Conservation (phyloP, 1,284 basidiomycete species). For the Kwoniella shivajii region DNA sequence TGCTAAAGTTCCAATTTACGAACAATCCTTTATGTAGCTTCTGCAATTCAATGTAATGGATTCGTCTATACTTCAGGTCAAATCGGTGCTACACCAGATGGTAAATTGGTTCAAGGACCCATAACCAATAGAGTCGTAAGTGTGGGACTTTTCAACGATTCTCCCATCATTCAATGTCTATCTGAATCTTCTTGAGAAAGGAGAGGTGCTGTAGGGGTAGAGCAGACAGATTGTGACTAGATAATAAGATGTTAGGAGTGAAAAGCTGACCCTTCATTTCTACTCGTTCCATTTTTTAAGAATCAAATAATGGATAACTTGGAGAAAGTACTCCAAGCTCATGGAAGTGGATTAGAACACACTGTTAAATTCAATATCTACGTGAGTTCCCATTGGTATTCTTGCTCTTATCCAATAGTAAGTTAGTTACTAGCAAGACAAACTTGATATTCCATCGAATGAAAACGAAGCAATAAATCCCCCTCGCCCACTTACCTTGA, state of each 20-base stretch:
- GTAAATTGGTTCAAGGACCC: constrained; percentile 61
- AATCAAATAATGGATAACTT: constrained; percentile 64
- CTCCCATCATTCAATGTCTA: no score
- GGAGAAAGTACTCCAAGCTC: constrained; percentile 61
- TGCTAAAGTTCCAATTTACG: no score
- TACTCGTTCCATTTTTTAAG: constrained; percentile 43
- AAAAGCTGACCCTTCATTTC: not conserved
- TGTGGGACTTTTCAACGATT: no score
- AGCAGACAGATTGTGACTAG: not conserved
- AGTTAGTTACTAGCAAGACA: no score
- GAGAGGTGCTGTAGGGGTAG: not conserved
- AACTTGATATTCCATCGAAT: no score
- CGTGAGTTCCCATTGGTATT: constrained; percentile 44
- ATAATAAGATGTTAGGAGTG: not conserved
- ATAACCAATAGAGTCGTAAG: constrained; percentile 62
- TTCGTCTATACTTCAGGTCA: constrained; percentile 66
- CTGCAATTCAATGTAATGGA: constrained; percentile 56
- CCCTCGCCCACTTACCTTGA: no score
- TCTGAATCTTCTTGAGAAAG: not conserved
- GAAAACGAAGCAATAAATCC: no score
- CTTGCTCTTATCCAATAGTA: not conserved
- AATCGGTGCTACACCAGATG: constrained; percentile 61
- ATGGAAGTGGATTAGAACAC: constrained; percentile 63
- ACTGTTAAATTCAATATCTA: constrained; percentile 67
- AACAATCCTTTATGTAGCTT: constrained; percentile 25